Evolutionary conservation across 768 basidiomycete species (phyloP), one percentile per base, ranked within the genome.

Genomic region (Boletellus sp.): DNA sequence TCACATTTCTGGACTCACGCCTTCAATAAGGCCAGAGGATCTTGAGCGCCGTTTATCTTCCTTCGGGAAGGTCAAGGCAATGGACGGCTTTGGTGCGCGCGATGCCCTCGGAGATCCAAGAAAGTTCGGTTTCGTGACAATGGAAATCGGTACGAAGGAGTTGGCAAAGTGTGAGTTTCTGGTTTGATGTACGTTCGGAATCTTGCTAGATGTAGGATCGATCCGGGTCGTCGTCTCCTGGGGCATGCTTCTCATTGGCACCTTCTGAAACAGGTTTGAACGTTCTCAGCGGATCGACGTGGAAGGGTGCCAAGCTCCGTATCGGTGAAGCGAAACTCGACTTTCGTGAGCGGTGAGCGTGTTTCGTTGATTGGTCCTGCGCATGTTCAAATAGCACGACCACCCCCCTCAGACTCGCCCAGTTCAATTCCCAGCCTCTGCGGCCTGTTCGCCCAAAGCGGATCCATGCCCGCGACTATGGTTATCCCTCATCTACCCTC

Each of bases 261-360:
- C 3, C 44, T 15, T 50, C 43, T 34, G 39, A 28, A n/a, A 42
- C 38, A 90, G 88, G 88, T 66, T 72, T 88, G 65, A 90, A 81
- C 61, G 65, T 81, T 3, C 75, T 93, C 23, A 90, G 85, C 52
- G 90, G 91, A 31, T 81, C 86, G 6, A 87, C 80, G 1, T 94
- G 89, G 87, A 92, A 90, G 70, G 91, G 91, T n/a, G 72, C 89
- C 19, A 91, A 87, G 56, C 70, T 93, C 28, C 78, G 89, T 16
- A 78, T 93, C 32, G 88, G 88, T 9, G 88, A 91, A 56, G 90
- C 90, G n/a, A 86, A 81, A 53, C 84, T 84, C 1, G 83, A 90
- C 63, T 91, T 75, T 58, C 66, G 65, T 3, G 81, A 84, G 61
- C 75, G 81, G 90, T 86, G 43, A 38, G 53, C 20, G 16, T 3